A percentile compares a stretch with the other conserved stretches of the same genome.
Conservation (phyloP, 2,329 filamentous ascomycete species). For the Scytalidium sp. region DNA sequence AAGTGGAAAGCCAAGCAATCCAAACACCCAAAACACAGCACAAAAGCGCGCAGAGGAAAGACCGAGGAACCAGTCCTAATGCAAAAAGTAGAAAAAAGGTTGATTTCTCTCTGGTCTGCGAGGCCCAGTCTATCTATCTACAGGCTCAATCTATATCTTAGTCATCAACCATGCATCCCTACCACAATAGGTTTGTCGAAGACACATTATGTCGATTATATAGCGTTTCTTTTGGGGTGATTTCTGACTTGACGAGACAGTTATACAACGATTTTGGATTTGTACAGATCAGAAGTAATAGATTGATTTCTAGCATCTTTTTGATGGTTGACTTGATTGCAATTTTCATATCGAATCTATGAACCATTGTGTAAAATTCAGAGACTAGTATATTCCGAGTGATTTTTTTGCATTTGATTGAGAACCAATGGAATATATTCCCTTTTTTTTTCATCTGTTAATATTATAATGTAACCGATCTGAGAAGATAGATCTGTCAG, state of each 20-base stretch:
- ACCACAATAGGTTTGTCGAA: neutral
- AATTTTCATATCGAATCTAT: conserved; percentile 6
- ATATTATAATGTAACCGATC: conserved; percentile 1
- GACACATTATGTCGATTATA: conserved; percentile 1
- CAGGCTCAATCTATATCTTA: too few species aligned
- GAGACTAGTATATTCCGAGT: conserved; percentile 10
- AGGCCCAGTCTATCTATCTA: too few species aligned
- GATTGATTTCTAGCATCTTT: neutral
- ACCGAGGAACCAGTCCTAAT: too few species aligned
- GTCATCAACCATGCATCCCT: too few species aligned
- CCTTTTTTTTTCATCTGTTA: neutral
- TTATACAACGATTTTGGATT: neutral
- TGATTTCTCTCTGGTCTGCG: too few species aligned
- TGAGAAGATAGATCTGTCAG: conserved; percentile 1
- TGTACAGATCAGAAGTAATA: neutral
- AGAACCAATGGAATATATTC: neutral
- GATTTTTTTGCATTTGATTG: neutral
- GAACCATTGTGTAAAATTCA: conserved; percentile 13
- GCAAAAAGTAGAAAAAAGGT: too few species aligned
- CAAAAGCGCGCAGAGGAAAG: too few species aligned
- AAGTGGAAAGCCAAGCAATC: too few species aligned
- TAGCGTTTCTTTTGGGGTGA: neutral
- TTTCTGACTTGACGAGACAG: neutral
- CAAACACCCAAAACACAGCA: too few species aligned
- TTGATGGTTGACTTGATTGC: neutral